Base-by-base conservation (phyloP, 176 grass and related monocot species). In the Rhynchospora tenuis region DNA sequence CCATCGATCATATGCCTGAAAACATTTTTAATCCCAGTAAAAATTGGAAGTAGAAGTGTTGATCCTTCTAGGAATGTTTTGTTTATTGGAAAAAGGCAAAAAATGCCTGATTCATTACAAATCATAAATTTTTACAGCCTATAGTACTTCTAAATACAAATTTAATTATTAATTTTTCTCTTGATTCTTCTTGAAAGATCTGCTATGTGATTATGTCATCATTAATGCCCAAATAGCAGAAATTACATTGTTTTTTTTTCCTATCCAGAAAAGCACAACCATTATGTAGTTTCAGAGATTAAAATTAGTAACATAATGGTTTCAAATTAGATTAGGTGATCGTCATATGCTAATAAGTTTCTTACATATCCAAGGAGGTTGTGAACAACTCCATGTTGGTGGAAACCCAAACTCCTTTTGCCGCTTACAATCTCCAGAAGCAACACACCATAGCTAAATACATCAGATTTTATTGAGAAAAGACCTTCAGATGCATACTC, bases 381-480 rank as follows among this genome's bases (percentile, higher is more conserved):
- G 17, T 43, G 52, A 3, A 23, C 48, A 73, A 70, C 38, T 82
- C 66, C 0, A 26, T 31, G 47, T 26, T 75, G 72, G 12, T 74
- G 45, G 43, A 82, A 72, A 12, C n/a, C 57, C 20, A 47, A 63
- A 27, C 64, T 85, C 78, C 66, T 89, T 44, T 76, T 85, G 54
- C 87, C 83, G 45, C 87, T 75, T 16, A 75, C 14, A 75, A 75
- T 75, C 72, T 75, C 72, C 23, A 75, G 72, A 47, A 75, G 72
- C 56, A 89, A 28, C 16, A 89, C 87, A 4, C 87, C 87, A 24
- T 74, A 89, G 65, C 87, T 85, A 50, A 85, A 89, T 29, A 89
- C 83, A 75, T 89, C 87, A 16, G 83, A 85, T 74, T 89, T 89
- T 54, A 66, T 45, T 75, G 72, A 75, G 72, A 75, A 75, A 54